Percentiles rank a stretch among this genome's conserved stretches.
Evolutionary conservation across 2,329 filamentous ascomycete genomes (phyloP).

Genomic region (Macroventuria anomochaeta): DNA sequence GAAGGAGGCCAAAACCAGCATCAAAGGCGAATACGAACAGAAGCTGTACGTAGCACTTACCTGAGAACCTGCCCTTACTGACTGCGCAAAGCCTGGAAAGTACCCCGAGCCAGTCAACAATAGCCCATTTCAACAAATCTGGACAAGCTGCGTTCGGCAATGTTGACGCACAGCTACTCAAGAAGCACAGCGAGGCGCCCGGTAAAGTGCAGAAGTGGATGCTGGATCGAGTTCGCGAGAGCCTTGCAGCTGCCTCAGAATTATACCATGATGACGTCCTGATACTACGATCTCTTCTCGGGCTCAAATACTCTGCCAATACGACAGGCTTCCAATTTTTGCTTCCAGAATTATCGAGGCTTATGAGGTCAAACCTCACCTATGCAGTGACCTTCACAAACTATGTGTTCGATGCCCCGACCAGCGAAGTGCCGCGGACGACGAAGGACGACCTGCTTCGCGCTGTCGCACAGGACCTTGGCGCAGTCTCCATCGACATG

Average conservation of each 20-base stretch:
- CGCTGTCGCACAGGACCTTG: conserved; percentile 1
- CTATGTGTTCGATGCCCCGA: neutral
- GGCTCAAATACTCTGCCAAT: neutral
- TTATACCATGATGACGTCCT: conserved; percentile 4
- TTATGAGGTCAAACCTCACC: conserved; percentile 6
- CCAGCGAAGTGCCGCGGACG: neutral
- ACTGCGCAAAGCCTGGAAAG: neutral
- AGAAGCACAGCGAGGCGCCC: neutral
- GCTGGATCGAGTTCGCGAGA: neutral
- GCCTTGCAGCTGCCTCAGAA: neutral
- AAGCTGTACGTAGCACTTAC: neutral
- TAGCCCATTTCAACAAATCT: conserved; percentile 6
- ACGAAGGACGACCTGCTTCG: conserved; percentile 5
- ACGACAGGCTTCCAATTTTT: neutral
- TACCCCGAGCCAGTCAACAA: neutral
- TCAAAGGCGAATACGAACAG: neutral
- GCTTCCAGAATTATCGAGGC: neutral
- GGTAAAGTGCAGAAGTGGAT: neutral
- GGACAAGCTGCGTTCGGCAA: conserved; percentile 2
- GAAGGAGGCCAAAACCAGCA: neutral
- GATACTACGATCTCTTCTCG: conserved; percentile 2
- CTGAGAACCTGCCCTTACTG: neutral
- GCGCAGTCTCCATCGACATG: conserved; percentile 8
- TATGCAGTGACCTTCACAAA: conserved; percentile 1
- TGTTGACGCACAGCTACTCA: neutral